Conservation (phyloP, 2,329 filamentous ascomycete species). For the Coniella vitis region DNA sequence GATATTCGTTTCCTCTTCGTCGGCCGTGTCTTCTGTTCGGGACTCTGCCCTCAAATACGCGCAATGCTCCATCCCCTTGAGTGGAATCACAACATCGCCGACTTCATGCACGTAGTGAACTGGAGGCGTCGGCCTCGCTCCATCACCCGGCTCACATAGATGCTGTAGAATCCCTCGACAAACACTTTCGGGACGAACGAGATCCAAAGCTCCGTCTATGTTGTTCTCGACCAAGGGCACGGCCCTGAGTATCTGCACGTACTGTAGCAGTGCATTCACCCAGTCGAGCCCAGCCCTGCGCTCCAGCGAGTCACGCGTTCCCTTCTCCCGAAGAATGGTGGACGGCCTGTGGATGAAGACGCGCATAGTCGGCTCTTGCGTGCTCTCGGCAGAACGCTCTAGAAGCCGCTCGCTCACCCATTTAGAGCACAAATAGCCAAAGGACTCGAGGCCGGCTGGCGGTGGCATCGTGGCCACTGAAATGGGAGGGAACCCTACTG, state of each 20-base stretch:
- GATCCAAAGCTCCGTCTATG: not conserved
- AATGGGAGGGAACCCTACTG: not conserved
- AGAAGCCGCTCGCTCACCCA: slow-evolving; percentile 33
- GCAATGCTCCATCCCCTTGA: too few relatives aligned
- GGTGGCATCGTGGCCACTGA: not conserved
- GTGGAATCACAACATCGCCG: not conserved
- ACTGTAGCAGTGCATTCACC: not conserved
- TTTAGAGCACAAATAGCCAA: slow-evolving; percentile 31
- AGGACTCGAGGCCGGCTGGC: slow-evolving; percentile 3
- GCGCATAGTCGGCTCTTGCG: not conserved
- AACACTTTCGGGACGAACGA: not conserved
- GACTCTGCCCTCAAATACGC: too few relatives aligned
- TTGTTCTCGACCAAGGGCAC: not conserved
- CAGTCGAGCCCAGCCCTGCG: not conserved
- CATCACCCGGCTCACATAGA: not conserved
- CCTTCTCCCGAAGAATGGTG: not conserved
- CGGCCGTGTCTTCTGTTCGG: too few relatives aligned
- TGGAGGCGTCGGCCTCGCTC: not conserved
- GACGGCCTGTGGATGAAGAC: not conserved
- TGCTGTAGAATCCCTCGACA: not conserved
- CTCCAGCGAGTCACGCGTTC: not conserved
- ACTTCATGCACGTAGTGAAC: not conserved
- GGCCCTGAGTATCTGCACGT: not conserved
- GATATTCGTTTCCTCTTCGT: too few relatives aligned
- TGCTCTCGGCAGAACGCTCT: slow-evolving; percentile 24